Conservation (phyloP, 2,329 filamentous ascomycete genomes). For the Paraphaeosphaeria sporulosa region DNA sequence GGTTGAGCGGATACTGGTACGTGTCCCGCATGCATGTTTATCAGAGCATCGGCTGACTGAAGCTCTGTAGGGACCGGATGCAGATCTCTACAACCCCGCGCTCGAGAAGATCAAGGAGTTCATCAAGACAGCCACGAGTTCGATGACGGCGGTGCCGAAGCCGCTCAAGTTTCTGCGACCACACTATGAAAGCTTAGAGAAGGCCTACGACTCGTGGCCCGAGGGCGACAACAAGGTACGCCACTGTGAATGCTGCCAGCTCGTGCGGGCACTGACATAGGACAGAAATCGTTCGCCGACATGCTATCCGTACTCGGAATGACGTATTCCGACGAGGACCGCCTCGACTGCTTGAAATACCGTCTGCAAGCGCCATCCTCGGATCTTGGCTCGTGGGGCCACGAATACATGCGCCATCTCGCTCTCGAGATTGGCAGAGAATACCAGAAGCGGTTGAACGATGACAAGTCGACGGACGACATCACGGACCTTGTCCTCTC, state of each 20-base stretch:
- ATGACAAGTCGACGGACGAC: conserved; percentile 84
- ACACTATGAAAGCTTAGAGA: conserved; percentile 89
- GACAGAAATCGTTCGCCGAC: conserved; percentile 80
- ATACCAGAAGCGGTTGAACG: conserved; percentile 84
- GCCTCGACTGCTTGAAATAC: conserved; percentile 95
- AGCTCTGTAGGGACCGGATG: conserved; percentile 76
- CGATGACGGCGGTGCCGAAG: conserved; percentile 99
- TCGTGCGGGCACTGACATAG: conserved; percentile 23
- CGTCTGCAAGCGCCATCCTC: conserved; percentile 86
- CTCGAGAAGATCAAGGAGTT: conserved; percentile 97
- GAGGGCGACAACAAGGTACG: conserved; percentile 80
- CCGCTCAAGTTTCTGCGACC: conserved; percentile 97
- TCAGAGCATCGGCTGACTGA: conserved; percentile 35
- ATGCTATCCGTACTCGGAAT: conserved; percentile 97
- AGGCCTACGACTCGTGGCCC: conserved; percentile 89
- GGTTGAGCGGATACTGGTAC: conserved; percentile 89
- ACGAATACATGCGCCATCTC: conserved; percentile 96
- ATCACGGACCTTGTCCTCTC: conserved; percentile 83
- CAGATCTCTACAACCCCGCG: conserved; percentile 86
- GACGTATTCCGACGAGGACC: conserved; percentile 97
- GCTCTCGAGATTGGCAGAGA: conserved; percentile 96
- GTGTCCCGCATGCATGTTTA: conserved; percentile 13
- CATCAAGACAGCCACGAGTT: conserved; percentile 99
- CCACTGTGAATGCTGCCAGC: background rate
- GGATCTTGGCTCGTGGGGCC: conserved; percentile 96